Evolutionary conservation across 2,329 filamentous ascomycete genomes (phyloP).

Genomic region (Monilinia vaccinii-corymbosi): DNA sequence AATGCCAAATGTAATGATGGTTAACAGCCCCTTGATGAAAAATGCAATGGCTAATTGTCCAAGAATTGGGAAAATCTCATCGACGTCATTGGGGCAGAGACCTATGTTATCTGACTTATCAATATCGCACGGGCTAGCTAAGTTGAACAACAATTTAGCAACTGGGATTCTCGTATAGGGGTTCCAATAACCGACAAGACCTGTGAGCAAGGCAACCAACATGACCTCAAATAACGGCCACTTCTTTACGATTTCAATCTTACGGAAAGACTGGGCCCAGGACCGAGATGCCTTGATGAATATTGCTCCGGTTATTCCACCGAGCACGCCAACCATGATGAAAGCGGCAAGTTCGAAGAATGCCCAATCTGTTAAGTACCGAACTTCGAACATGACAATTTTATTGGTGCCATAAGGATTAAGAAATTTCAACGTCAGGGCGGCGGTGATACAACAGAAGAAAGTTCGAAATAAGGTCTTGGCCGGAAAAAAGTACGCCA

Average conservation of each 20-base stretch:
- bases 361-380: constrained; percentile 85
- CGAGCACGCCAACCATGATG: constrained; percentile 75
- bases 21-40: constrained; percentile 80
- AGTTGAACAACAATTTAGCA: constrained; percentile 79
- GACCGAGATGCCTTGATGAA: constrained; percentile 93
- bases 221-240: constrained; percentile 82
- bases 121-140: constrained; percentile 78
- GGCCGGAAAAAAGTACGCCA: constrained; percentile 93
- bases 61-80: constrained; percentile 73
- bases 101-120: constrained; percentile 57
- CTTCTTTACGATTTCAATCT: constrained; percentile 68
- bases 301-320: constrained; percentile 74
- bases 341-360: constrained; percentile 86
- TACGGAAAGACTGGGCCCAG: constrained; percentile 85
- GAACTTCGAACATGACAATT: constrained; percentile 92
- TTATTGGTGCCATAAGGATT: constrained; percentile 95
- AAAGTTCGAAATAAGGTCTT: constrained; percentile 97
- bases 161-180: constrained; percentile 80
- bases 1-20: constrained; percentile 86
- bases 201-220: constrained; percentile 78
- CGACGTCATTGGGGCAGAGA: constrained; percentile 62
- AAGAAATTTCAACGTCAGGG: constrained; percentile 84
- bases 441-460: constrained; percentile 93
- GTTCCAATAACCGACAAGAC: constrained; percentile 87
- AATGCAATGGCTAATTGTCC: constrained; percentile 67